These are phyloP conservation scores for Pseudogymnoascus verrucosus DNA, from an alignment of 2,329 filamentous ascomycete genomes.

Conservation along the genomic window DNA sequence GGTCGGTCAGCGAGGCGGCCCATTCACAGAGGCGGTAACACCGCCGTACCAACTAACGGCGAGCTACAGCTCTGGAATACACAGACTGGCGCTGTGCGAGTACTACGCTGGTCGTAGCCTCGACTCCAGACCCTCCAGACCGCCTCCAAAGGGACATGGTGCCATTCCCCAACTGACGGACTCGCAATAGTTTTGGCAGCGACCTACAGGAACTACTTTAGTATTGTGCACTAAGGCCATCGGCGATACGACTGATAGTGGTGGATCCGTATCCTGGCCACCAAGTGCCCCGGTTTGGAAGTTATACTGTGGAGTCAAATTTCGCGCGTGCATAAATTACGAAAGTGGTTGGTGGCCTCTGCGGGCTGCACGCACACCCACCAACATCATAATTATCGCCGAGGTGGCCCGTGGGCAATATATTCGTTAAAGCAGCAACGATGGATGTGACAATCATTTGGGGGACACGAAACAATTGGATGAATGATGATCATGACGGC, in stretches of 20 bases:
- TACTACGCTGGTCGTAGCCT: neutral
- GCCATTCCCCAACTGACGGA: neutral
- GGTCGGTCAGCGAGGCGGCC: conserved; percentile 1
- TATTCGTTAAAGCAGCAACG: conserved; percentile 4
- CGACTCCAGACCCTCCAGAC: conserved; percentile 1
- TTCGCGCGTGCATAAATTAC: conserved; percentile 4
- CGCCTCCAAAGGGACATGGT: neutral
- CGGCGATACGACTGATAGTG: conserved; percentile 4
- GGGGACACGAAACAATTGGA: conserved; percentile 6
- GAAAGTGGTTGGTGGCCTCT: conserved; percentile 7
- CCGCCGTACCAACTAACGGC: conserved; percentile 6
- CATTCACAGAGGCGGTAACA: conserved; percentile 6
- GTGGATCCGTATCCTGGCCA: conserved; percentile 4
- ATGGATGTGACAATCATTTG: conserved; percentile 4
- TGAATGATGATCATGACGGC: neutral
- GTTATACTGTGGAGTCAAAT: conserved; percentile 8
- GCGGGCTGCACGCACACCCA: neutral
- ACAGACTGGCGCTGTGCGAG: neutral
- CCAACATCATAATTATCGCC: neutral
- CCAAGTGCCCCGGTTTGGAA: neutral
- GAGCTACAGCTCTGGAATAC: conserved; percentile 2
- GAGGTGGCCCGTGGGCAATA: neutral
- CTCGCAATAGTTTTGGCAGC: conserved; percentile 7
- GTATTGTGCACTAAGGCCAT: neutral
- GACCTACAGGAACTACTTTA: neutral